Evolutionary conservation across 495 filamentous ascomycete genomes (phyloP), one percentile per base, ranked within the genome.

Genomic region (Amniculicola lignicola): DNA sequence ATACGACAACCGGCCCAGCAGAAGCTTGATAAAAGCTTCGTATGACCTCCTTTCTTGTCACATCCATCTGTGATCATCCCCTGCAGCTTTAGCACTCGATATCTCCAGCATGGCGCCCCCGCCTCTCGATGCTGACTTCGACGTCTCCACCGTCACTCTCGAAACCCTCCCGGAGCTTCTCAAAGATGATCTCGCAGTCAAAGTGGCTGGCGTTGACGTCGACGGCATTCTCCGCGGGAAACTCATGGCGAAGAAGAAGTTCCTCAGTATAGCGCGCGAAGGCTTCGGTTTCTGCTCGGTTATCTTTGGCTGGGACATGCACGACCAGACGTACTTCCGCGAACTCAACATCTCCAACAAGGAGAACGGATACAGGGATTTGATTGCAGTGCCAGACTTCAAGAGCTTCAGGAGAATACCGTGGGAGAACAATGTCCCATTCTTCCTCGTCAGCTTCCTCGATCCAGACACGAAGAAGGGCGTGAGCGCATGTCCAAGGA

Each of bases 221-320:
- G 93, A 98, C 69, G 93, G 93, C 57, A 77, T 85, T 24, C 79
- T 96, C 22, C 88, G 93, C 15, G 93, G 93, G 51, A 98, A 98
- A 74, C 79, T 98, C 35, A 84, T 98, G 67, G 88, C 90, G 61
- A 96, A 96, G 75, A 88, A 86, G 68, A 98, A 98, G 73, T 98
- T 98, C 72, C 72, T 96, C 3, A 90, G 87, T 6, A 80, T 98
- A 44, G 85, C 84, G 19, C 69, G 82, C 40, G 79, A 83, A 36
- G 93, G 93, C 40, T 98, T 98, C 63, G 93, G 93, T 16, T 98
- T 96, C 77, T 98, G 93, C 76, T 92, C 87, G 2, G 90, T 96
- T 49, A 81, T 98, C 29, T 96, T 96, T 63, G 93, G 91, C 64
- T 96, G 92, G 92, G 93, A 98, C 62, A 95, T 96, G 88, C 92